Evolutionary conservation across 164 flowering plant genomes (phyloP).

Genomic region (Euptelea pleiosperma): DNA sequence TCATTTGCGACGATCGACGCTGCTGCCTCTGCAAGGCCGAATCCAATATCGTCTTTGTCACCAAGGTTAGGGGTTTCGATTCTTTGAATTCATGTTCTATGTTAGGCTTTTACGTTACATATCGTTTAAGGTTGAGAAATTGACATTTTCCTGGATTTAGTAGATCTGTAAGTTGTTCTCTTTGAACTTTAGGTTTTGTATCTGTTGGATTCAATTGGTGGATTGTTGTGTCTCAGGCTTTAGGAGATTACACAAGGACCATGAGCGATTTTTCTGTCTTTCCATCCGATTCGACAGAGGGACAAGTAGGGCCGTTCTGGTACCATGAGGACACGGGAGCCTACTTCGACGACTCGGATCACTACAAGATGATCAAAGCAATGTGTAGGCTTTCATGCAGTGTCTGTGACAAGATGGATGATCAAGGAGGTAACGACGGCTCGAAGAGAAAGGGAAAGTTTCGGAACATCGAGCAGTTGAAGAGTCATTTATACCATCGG

Average conservation of each 20-base stretch:
- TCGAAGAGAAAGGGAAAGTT: conserved; percentile 49
- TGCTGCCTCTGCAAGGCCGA: conserved; percentile 94
- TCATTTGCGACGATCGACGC: conserved; percentile 72
- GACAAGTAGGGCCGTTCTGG: conserved; percentile 70
- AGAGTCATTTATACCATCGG: conserved; percentile 69
- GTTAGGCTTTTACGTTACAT: background rate
- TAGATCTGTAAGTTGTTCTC: background rate
- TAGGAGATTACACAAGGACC: conserved; percentile 80
- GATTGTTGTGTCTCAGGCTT: conserved; percentile 45
- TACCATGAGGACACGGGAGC: conserved; percentile 86
- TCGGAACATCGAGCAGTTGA: conserved; percentile 72
- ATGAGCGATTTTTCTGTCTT: conserved; percentile 67
- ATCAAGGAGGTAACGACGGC: conserved; percentile 44
- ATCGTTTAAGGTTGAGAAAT: background rate
- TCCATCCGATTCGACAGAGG: conserved; percentile 64
- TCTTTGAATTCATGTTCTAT: background rate
- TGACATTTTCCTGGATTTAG: background rate
- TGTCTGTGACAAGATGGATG: conserved; percentile 69
- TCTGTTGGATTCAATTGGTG: background rate
- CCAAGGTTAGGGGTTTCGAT: conserved; percentile 60
- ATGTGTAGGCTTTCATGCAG: conserved; percentile 94
- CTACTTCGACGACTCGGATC: conserved; percentile 82
- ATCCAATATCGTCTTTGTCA: conserved; percentile 60
- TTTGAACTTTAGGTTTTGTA: background rate
- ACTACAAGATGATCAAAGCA: conserved; percentile 88